Base-by-base conservation (phyloP, 192 early-diverging fungal species). In the Entomortierella chlamydospora region DNA sequence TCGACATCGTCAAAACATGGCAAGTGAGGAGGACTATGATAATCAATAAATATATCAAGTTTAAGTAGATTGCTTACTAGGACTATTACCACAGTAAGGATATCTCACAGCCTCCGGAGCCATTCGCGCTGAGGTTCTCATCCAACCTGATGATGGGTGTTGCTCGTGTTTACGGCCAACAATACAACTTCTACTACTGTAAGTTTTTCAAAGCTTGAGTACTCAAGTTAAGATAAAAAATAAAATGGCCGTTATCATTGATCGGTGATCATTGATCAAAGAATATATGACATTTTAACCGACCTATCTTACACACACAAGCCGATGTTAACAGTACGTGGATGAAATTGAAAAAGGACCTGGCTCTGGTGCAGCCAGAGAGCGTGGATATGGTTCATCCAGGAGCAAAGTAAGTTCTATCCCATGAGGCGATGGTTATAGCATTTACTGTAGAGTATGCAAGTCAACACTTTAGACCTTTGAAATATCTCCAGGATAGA, bases 131-230 rank as follows among this genome's bases (percentile, higher is more conserved):
- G 23, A 68, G 89, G 15, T 68, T 90, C 41, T 84, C 83, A 13
- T 90, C 89, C 29, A 90, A 89, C 66, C 61, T 90, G 20, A 85
- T 90, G 87, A 59, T 89, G 37, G 89, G 89, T 15, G 82, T 90
- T 11, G 72, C 79, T 34, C 70, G 89, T 12, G 81, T 90, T 1
- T 87, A 83, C 50, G 61, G 73, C 28, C 87, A 90, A 53, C 89
- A 90, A 47, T 86, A 83, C 33, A 69, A 63, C n/a, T 87, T 86
- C 65, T 88, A 87, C 64, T 83, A 85, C 33, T 34, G 88, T 89
- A 81, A 54, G 61, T 22, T 9, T 33, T 9, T 33, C 30, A 2
- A n/a, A n/a, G n/a, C n/a, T n/a, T n/a, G n/a, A n/a, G n/a, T n/a
- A n/a, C n/a, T n/a, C n/a, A n/a, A n/a, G n/a, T n/a, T n/a, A n/a